phyloP scores from a whole-genome alignment of 208 protist species.

The Trypanosoma platydactyli region DNA sequence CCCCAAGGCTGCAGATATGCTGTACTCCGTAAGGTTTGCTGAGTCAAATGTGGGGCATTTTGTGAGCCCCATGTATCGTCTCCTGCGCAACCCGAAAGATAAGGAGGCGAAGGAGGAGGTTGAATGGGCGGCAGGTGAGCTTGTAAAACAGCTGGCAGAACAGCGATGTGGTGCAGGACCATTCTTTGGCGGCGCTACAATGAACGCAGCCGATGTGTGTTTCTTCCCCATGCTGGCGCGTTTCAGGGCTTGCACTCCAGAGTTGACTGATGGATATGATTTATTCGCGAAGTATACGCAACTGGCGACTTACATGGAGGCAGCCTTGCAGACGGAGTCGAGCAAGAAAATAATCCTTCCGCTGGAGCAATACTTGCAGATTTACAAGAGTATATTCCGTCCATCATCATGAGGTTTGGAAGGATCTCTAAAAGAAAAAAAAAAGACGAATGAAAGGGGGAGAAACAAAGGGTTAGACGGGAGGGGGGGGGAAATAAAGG shows the following conservation, averaged over 20 bases:
- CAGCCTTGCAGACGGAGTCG: constrained; percentile 36
- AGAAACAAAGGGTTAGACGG: background rate
- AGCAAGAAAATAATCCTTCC: constrained; percentile 44
- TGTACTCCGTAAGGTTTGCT: constrained; percentile 56
- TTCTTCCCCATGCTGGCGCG: constrained; percentile 63
- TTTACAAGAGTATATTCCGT: constrained; percentile 22
- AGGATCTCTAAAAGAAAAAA: constrained; percentile 17
- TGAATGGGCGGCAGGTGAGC: constrained; percentile 46
- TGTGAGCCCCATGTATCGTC: constrained; percentile 21
- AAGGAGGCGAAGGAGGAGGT: constrained; percentile 43
- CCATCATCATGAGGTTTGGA: constrained; percentile 1
- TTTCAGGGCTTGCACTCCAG: constrained; percentile 39
- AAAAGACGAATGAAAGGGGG: constrained; percentile 21
- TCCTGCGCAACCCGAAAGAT: constrained; percentile 20
- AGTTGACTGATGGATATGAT: constrained; percentile 44
- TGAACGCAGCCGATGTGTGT: constrained; percentile 65
- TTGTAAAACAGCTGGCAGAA: constrained; percentile 50
- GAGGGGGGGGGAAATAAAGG: constrained; percentile 12
- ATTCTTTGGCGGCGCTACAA: constrained; percentile 55
- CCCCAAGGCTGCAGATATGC: constrained; percentile 41
- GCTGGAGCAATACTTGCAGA: constrained; percentile 33
- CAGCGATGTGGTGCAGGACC: constrained; percentile 55
- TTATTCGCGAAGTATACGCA: constrained; percentile 59
- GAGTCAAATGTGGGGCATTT: constrained; percentile 39
- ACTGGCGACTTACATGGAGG: constrained; percentile 37